Percentiles rank a stretch among this genome's conserved stretches.
phyloP scores from a whole-genome alignment of 768 basidiomycete genomes.

The Lactifluus volemus region DNA sequence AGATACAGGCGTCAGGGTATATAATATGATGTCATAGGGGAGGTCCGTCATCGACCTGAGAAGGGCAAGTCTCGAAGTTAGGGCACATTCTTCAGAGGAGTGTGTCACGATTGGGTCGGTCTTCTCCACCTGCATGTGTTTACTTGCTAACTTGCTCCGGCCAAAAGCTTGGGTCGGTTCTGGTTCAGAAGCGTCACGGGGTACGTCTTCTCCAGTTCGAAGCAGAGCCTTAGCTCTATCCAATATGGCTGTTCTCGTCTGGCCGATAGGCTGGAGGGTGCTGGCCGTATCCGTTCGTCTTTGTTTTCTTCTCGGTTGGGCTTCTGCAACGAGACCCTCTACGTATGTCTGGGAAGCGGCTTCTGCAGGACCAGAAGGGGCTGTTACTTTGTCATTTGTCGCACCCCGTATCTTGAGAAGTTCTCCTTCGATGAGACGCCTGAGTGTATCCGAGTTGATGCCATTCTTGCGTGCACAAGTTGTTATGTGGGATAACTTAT shows the following conservation, averaged over 20 bases:
- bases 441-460: constrained; percentile 47
- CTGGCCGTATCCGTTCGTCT: neutral
- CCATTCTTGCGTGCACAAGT: constrained; percentile 57
- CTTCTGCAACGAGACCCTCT: constrained; percentile 14
- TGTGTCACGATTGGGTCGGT: neutral
- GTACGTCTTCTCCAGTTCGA: neutral
- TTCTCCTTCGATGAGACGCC: constrained; percentile 43
- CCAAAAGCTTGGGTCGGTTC: constrained; percentile 23
- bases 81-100: constrained; percentile 1
- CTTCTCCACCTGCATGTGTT: neutral
- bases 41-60: constrained; percentile 10
- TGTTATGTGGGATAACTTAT: constrained; percentile 61
- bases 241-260: constrained; percentile 16
- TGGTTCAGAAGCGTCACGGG: constrained; percentile 2
- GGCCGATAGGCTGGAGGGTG: constrained; percentile 13
- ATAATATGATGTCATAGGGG: neutral
- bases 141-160: constrained; percentile 18
- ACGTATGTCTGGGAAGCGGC: constrained; percentile 11
- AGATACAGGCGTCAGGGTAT: neutral
- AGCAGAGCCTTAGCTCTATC: constrained; percentile 19
- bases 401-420: constrained; percentile 19
- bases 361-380: neutral
- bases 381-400: neutral
- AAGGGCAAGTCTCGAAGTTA: constrained; percentile 9
- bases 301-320: constrained; percentile 10